Conservation (phyloP, 2,329 filamentous ascomycete genomes). For the Lecanicillium sp. region DNA sequence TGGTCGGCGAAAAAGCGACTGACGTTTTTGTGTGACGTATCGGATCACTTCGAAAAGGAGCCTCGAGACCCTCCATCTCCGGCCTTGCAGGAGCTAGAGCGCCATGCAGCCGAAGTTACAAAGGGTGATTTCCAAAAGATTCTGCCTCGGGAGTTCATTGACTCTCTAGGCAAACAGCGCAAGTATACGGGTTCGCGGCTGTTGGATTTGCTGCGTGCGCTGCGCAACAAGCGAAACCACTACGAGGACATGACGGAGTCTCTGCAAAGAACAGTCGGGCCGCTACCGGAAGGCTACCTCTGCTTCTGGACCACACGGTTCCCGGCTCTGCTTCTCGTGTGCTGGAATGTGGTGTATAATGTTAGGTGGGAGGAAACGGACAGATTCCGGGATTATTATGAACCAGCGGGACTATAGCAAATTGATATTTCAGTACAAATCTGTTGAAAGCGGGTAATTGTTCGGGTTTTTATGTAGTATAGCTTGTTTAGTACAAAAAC, state of each 20-base stretch:
- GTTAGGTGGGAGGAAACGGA: constrained; percentile 55
- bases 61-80: constrained; percentile 70
- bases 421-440: too few species aligned
- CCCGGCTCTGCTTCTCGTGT: constrained; percentile 67
- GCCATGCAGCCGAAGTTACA: constrained; percentile 42
- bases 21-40: constrained; percentile 90
- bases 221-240: constrained; percentile 95
- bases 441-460: too few species aligned
- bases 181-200: constrained; percentile 84
- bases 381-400: constrained; percentile 66
- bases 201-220: constrained; percentile 76
- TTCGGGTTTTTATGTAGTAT: too few species aligned
- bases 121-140: constrained; percentile 69
- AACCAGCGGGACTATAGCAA: constrained; percentile 26
- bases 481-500: too few species aligned
- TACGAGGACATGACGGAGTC: constrained; percentile 90
- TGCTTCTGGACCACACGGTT: constrained; percentile 77
- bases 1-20: constrained; percentile 86
- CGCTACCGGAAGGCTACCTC: constrained; percentile 72
- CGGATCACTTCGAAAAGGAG: constrained; percentile 93
- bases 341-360: constrained; percentile 65
- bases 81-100: constrained; percentile 53
- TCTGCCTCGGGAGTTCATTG: constrained; percentile 75
- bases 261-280: constrained; percentile 61
- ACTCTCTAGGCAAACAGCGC: constrained; percentile 84